Base-by-base conservation (phyloP, 805 yeast genomes). In the Wickerhamiella shivajii region DNA sequence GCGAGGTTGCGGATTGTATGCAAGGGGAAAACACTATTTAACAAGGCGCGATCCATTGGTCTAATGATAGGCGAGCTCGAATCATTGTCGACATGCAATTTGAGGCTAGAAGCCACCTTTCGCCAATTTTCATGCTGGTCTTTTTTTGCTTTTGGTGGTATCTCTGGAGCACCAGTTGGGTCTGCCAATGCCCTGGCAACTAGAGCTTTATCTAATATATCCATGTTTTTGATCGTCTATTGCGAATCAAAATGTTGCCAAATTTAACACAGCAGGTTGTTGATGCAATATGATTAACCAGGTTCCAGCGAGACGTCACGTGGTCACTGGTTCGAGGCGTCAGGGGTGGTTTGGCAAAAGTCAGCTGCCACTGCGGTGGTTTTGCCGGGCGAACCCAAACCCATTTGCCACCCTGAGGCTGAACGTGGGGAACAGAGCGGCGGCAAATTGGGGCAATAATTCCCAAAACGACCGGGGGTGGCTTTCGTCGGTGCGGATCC, bases 21-120 rank as follows among this genome's bases (percentile, higher is more conserved):
- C 27, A 52, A 35, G 6, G 50, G 46, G 29, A 49, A 46, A 16
- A 39, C 31, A 6, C 45, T 34, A 3, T 48, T 42, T 21, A 53
- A 39, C 24, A 44, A 36, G 7, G 39, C 24, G 21, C 50, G 42
- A 32, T 52, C 58, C 18, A 39, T 38, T 8, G 31, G 39, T 14
- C 36, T 43, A 12, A 46, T 29, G 24, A 13, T 21, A 17, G 45
- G 48, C 6, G 33, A 23, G 33, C 37, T 29, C 8, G 31, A 24
- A 20, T 21, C 22, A 16, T 24, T 19, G 28, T 21, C 14, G 8
- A 34, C 37, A 5, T 14, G 19, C n/a, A 41, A 27, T 5, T 38
- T 18, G 8, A 44, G 37, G 8, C 31, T 12, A 27, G 15, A 22
- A 1, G 50, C 50, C 6, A 41, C 45, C 9, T 43, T 40, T 14